Base-by-base conservation (phyloP, 352 stramenopile genomes). In the Saprolegnia diclina region DNA sequence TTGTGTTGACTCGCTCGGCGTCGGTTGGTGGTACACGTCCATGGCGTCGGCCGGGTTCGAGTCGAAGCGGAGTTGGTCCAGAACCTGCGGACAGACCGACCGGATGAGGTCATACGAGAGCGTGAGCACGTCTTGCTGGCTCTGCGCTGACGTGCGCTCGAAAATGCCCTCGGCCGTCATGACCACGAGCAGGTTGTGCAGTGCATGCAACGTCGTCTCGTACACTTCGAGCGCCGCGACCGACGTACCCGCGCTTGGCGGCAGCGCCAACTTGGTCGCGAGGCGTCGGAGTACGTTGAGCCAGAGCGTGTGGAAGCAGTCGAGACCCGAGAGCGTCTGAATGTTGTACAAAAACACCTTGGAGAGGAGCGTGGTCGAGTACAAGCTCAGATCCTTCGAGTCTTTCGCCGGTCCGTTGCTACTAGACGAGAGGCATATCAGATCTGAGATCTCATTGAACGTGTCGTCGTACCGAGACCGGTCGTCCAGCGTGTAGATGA, bases 321-420 rank as follows among this genome's bases (percentile, higher is more conserved):
- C 64, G 26, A 93, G 71, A 64, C 89, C 79, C 42, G 89, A 79
- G 21, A 95, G 71, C 45, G 89, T 82, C 13, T 76, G 79, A 48
- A 95, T 72, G 48, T 95, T 89, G 77, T 95, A 86, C 21, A 95
- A 72, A 57, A 95, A 95, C 29, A 86, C 91, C 77, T 95, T 95
- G 7, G 87, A 91, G 35, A 95, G 63, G 48, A 95, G 65, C 38
- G 87, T 95, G 35, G 92, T 82, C 35, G 85, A 93, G 77, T 92
- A 88, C 1, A 95, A 72, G 52, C 79, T 76, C 7, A 82, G 84
- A 50, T 95, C 85, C 11, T 83, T 83, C 35, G 80, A 73, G 71
- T 81, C 77, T 5, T 55, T 64, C 32, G 56, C 11, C 9, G 63
- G 53, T 9, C 50, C 53, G 18, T 69, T 37, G 57, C 57, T 66